Evolutionary conservation across 2,329 filamentous ascomycete genomes (phyloP).

Genomic region (Hymenoscyphus linearis): DNA sequence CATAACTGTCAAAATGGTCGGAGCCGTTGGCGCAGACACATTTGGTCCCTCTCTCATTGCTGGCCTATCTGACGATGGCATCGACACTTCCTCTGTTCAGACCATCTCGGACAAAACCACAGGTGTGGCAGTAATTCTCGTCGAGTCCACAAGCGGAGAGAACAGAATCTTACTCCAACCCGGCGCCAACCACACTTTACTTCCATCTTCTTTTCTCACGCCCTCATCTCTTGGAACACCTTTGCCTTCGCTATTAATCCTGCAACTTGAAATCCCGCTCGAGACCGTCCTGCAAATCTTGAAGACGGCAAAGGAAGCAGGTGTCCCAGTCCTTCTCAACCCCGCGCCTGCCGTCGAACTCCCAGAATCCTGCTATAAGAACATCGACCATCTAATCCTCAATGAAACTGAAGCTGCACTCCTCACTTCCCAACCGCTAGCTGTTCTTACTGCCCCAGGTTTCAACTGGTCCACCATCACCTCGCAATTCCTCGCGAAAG

Average conservation of each 20-base stretch:
- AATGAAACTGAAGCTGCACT: constrained; percentile 87
- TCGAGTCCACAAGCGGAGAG: constrained; percentile 66
- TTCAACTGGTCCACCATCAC: constrained; percentile 41
- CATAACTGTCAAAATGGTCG: constrained; percentile 63
- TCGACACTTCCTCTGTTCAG: constrained; percentile 52
- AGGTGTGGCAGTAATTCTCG: constrained; percentile 70
- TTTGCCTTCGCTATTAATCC: constrained; percentile 58
- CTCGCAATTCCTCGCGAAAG: constrained; percentile 57
- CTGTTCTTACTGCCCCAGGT: constrained; percentile 42
- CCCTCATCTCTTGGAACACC: constrained; percentile 34
- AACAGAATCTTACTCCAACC: constrained; percentile 72
- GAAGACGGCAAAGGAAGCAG: constrained; percentile 40
- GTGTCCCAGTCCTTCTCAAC: constrained; percentile 70
- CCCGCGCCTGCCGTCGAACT: constrained; percentile 72
- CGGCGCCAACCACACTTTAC: constrained; percentile 58
- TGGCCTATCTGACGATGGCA: constrained; percentile 55
- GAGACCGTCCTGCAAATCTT: constrained; percentile 60
- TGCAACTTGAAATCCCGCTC: constrained; percentile 75
- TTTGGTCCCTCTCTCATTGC: constrained; percentile 57
- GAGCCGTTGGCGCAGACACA: constrained; percentile 64
- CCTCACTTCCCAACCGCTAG: constrained; percentile 48
- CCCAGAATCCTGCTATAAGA: constrained; percentile 59
- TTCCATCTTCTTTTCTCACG: constrained; percentile 35
- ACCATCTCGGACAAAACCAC: constrained; percentile 47
- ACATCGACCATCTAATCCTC: constrained; percentile 73